Conservation (phyloP, 768 basidiomycete genomes). For the Boletus subparvulus region DNA sequence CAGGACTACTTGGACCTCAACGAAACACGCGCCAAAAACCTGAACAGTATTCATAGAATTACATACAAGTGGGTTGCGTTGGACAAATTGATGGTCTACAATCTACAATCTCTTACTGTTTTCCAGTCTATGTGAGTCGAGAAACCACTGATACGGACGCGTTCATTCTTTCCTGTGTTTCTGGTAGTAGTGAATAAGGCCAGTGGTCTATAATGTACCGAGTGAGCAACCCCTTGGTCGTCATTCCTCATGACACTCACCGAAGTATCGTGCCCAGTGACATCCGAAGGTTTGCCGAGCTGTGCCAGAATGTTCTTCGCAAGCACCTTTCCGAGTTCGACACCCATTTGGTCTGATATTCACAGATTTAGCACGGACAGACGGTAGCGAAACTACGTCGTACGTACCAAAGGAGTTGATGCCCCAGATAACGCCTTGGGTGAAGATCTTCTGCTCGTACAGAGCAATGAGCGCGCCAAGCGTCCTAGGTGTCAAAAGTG, state of each 20-base stretch:
- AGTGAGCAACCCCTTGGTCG: slow-evolving; percentile 2
- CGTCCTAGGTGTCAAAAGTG: slow-evolving; percentile 82
- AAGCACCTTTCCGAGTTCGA: slow-evolving; percentile 95
- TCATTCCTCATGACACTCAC: slow-evolving; percentile 28
- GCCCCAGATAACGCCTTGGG: slow-evolving; percentile 96
- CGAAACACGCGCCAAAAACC: not conserved
- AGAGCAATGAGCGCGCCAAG: slow-evolving; percentile 87
- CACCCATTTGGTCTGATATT: slow-evolving; percentile 92
- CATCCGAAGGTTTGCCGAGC: slow-evolving; percentile 74
- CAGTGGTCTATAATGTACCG: slow-evolving; percentile 66
- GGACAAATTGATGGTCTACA: slow-evolving; percentile 3
- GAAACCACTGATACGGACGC: not conserved
- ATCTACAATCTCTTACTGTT: not conserved
- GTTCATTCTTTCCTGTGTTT: slow-evolving; percentile 73
- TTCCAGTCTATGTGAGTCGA: not conserved
- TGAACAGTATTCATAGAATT: slow-evolving; percentile 5
- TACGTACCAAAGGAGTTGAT: slow-evolving; percentile 93
- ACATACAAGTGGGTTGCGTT: slow-evolving; percentile 5
- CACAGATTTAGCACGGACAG: not conserved
- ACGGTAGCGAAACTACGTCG: not conserved
- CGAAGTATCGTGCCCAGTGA: slow-evolving; percentile 88
- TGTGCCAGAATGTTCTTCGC: slow-evolving; percentile 95
- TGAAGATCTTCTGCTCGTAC: slow-evolving; percentile 99
- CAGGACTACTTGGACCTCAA: too few relatives aligned
- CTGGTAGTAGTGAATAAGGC: slow-evolving; percentile 97